Conservation (phyloP, 352 stramenopile species). For the Pythium periplocum region DNA sequence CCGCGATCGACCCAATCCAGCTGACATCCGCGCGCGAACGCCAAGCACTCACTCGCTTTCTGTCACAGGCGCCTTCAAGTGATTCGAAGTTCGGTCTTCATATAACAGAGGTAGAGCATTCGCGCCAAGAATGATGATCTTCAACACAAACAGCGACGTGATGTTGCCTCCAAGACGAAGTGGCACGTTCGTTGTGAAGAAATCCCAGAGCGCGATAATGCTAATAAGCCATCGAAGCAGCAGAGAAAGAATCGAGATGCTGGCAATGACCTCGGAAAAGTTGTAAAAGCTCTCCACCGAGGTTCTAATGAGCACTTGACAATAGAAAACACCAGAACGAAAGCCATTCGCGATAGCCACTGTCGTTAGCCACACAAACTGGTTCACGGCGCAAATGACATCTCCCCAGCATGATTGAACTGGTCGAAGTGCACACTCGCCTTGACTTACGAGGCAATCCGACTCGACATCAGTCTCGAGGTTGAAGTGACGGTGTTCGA, state of each 20-base stretch:
- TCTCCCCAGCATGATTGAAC: constrained; percentile 5
- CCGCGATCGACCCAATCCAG: no score
- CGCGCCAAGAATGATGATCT: constrained; percentile 6
- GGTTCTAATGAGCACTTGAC: constrained; percentile 1
- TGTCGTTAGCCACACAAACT: constrained; percentile 1
- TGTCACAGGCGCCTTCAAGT: no score
- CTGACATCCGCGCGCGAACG: no score
- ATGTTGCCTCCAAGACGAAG: constrained; percentile 14
- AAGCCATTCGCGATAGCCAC: constrained; percentile 20
- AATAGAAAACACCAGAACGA: constrained; percentile 25
- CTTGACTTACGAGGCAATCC: constrained; percentile 5
- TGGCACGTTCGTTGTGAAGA: constrained; percentile 12
- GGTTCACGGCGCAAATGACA: background rate
- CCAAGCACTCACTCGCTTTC: no score
- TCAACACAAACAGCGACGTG: constrained; percentile 6
- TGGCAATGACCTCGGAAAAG: constrained; percentile 29
- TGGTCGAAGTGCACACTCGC: constrained; percentile 4
- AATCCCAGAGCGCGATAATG: constrained; percentile 3
- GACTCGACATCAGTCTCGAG: constrained; percentile 15
- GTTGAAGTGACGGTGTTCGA: no score
- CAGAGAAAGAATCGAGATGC: constrained; percentile 25
- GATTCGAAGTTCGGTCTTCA: no score
- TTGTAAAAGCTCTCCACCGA: constrained; percentile 24
- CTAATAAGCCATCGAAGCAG: constrained; percentile 29
- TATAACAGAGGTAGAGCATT: constrained; percentile 16